Conservation (phyloP, 768 basidiomycete species). For the Pisolithus albus region DNA sequence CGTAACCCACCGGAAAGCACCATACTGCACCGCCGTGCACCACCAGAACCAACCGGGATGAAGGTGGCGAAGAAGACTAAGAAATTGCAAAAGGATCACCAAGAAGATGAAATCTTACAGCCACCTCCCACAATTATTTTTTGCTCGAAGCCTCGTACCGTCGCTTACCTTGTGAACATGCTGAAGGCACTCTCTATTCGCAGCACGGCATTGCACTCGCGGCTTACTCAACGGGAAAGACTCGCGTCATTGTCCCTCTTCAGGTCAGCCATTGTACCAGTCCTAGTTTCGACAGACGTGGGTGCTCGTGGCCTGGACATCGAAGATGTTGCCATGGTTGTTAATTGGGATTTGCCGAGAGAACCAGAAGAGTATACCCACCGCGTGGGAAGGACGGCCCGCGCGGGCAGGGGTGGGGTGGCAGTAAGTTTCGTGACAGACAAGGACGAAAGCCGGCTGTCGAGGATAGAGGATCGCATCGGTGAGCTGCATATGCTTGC, state of each 20-base stretch:
- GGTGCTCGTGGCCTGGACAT: conserved; percentile 94
- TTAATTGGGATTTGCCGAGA: conserved; percentile 94
- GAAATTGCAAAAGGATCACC: conserved; percentile 25
- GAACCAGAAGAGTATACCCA: conserved; percentile 94
- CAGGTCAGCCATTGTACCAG: conserved; percentile 78
- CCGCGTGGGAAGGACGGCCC: conserved; percentile 88
- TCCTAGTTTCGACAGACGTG: conserved; percentile 92
- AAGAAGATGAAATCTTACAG: conserved; percentile 52
- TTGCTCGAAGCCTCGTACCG: conserved; percentile 76
- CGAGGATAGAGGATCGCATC: conserved; percentile 80
- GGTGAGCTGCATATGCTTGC: conserved; percentile 40
- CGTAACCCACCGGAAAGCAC: conserved; percentile 83
- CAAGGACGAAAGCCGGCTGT: conserved; percentile 76
- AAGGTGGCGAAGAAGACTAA: conserved; percentile 31
- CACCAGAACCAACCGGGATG: conserved; percentile 37
- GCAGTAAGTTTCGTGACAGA: conserved; percentile 96
- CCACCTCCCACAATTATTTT: conserved; percentile 98
- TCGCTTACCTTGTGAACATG: conserved; percentile 78
- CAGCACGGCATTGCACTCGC: conserved; percentile 86
- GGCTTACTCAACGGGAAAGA: conserved; percentile 87
- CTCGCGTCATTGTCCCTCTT: conserved; percentile 80
- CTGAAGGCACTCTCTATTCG: conserved; percentile 76
- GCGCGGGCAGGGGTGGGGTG: conserved; percentile 82
- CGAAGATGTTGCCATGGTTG: conserved; percentile 89
- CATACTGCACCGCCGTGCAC: conserved; percentile 54